phyloP scores from a whole-genome alignment of 805 yeast genomes.

The Wickerhamomyces sydowiorum region DNA sequence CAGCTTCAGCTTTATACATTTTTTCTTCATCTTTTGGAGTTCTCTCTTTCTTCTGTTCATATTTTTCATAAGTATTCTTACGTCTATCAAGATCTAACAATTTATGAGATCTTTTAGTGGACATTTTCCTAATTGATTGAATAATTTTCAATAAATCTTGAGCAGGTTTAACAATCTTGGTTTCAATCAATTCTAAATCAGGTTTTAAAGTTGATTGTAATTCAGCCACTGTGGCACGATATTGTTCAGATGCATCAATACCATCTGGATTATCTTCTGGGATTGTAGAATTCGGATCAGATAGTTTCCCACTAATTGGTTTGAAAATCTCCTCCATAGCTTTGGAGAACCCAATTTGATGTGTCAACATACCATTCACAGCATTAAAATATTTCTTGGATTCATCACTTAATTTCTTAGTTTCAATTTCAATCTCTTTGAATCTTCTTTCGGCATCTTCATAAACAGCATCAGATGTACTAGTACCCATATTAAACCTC shows the following conservation, averaged over 20 bases:
- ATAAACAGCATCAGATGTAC: slow-evolving; percentile 82
- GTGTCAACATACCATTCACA: slow-evolving; percentile 88
- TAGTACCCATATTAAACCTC: slow-evolving; percentile 82
- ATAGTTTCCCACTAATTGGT: slow-evolving; percentile 88
- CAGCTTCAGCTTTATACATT: slow-evolving; percentile 84
- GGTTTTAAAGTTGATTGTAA: slow-evolving; percentile 84
- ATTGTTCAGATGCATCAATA: slow-evolving; percentile 88
- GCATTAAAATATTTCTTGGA: slow-evolving; percentile 87
- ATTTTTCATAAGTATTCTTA: slow-evolving; percentile 60
- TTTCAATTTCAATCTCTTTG: slow-evolving; percentile 84
- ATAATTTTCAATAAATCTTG: slow-evolving; percentile 83
- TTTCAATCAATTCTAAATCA: slow-evolving; percentile 86
- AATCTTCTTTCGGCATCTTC: slow-evolving; percentile 95
- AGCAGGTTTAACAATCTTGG: slow-evolving; percentile 86
- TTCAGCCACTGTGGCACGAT: slow-evolving; percentile 81
- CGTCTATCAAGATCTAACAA: slow-evolving; percentile 91
- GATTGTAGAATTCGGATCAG: slow-evolving; percentile 80
- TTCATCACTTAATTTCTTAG: slow-evolving; percentile 85
- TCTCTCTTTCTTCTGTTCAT: slow-evolving; percentile 77
- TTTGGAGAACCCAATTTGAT: slow-evolving; percentile 91
- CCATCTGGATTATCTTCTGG: slow-evolving; percentile 98
- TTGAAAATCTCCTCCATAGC: slow-evolving; percentile 94
- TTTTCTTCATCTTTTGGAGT: slow-evolving; percentile 88
- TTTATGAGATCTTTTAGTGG: slow-evolving; percentile 92
- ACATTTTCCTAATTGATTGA: slow-evolving; percentile 83